These are phyloP conservation scores for Phenoliferia sp. DNA, from an alignment of 1,284 basidiomycete genomes.

Conservation along the genomic window DNA sequence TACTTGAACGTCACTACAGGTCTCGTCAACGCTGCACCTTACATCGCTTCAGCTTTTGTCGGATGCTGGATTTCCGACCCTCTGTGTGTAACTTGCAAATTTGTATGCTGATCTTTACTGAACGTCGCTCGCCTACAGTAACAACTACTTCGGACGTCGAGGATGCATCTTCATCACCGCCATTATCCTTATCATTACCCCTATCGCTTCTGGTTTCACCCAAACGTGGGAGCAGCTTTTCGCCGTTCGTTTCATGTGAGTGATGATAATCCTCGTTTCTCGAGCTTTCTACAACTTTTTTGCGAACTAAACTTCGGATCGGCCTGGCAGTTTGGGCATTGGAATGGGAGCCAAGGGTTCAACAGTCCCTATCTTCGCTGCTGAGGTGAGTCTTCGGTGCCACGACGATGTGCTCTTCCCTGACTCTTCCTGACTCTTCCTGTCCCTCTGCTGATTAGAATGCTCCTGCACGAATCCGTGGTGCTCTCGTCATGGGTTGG, in stretches of 20 bases:
- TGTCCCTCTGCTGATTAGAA: conserved; percentile 42
- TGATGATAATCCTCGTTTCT: no score
- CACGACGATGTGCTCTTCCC: background rate
- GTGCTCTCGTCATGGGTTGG: conserved; percentile 51
- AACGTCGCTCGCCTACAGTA: background rate
- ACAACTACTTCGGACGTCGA: conserved; percentile 52
- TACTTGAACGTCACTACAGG: no score
- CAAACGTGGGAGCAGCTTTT: conserved; percentile 55
- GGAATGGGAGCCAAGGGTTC: conserved; percentile 37
- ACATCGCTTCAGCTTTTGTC: conserved; percentile 37
- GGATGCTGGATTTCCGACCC: conserved; percentile 44
- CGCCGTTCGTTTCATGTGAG: conserved; percentile 40
- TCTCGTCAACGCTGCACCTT: conserved; percentile 25
- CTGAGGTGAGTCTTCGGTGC: no score
- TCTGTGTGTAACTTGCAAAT: background rate
- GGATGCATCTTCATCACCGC: conserved; percentile 65
- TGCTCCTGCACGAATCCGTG: conserved; percentile 48
- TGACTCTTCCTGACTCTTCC: conserved; percentile 37
- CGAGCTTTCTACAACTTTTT: no score
- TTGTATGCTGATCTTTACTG: background rate
- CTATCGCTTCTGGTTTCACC: conserved; percentile 56
- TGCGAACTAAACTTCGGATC: no score
- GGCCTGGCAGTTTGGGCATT: conserved; percentile 42
- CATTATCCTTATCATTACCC: conserved; percentile 51
- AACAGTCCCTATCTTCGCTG: background rate